A percentile compares a stretch with the other conserved stretches of the same genome.
These are phyloP conservation scores for Nannochloropsis gaditana DNA, from an alignment of 108 stramenopile species.

Conservation along the genomic window DNA sequence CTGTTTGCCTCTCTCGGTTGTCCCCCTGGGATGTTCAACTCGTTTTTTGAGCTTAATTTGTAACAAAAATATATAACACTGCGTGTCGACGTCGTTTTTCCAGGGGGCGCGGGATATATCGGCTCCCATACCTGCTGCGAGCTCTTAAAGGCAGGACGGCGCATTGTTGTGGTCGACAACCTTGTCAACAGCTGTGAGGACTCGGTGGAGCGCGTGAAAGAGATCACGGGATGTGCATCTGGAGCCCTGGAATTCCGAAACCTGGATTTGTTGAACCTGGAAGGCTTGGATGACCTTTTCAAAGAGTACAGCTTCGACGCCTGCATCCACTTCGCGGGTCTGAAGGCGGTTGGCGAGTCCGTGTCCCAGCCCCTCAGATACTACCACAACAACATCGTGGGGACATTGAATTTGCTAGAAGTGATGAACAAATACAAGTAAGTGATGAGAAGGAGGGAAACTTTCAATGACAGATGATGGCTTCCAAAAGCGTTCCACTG, in stretches of 20 bases:
- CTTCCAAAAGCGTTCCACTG: no score
- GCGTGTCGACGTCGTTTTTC: conserved; percentile 68
- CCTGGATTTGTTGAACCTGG: conserved; percentile 49
- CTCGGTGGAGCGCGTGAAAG: conserved; percentile 70
- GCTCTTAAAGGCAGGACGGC: conserved; percentile 70
- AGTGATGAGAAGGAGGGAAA: not conserved
- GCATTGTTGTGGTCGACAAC: conserved; percentile 84
- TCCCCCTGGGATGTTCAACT: not conserved
- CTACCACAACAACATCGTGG: conserved; percentile 92
- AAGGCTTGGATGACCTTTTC: conserved; percentile 43
- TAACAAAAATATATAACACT: not conserved
- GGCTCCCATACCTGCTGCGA: conserved; percentile 94
- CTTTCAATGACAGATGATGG: no score
- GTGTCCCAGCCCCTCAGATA: conserved; percentile 82
- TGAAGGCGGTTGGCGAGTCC: conserved; percentile 94
- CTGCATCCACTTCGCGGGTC: conserved; percentile 97
- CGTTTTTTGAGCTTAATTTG: not conserved
- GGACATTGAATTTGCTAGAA: conserved; percentile 73
- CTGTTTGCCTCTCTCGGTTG: not conserved
- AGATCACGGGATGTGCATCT: conserved; percentile 56
- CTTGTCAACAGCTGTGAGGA: conserved; percentile 82
- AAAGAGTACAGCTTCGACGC: conserved; percentile 66
- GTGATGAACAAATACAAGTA: conserved; percentile 74
- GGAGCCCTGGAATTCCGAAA: conserved; percentile 52
- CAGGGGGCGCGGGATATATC: conserved; percentile 98